Evolutionary conservation across 2,329 filamentous ascomycete species (phyloP).

Genomic region (Phaeomoniella chlamydospora): DNA sequence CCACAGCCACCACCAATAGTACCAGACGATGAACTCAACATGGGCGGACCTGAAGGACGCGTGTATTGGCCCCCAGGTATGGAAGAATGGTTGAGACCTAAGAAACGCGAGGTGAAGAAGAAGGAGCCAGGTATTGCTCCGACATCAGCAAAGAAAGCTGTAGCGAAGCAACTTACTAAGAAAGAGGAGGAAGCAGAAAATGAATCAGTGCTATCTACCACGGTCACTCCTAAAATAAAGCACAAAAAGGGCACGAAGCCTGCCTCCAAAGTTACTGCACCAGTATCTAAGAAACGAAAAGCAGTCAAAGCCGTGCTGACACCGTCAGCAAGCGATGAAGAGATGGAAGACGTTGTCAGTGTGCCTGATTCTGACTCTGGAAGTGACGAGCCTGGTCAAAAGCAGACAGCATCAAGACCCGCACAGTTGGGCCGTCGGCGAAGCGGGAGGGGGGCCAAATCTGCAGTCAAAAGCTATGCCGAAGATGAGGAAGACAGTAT

Average conservation of each 20-base stretch:
- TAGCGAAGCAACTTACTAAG: background rate
- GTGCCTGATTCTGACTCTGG: slow-evolving; percentile 25
- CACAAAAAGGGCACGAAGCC: slow-evolving; percentile 15
- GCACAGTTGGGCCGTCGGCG: slow-evolving; percentile 4
- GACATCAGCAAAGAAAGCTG: slow-evolving; percentile 11
- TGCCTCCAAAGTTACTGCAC: slow-evolving; percentile 15
- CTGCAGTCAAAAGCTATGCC: slow-evolving; percentile 9
- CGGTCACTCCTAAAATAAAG: background rate
- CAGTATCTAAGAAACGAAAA: slow-evolving; percentile 12
- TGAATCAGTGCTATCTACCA: background rate
- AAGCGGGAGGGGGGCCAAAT: slow-evolving; percentile 8
- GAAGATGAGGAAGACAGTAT: slow-evolving; percentile 5
- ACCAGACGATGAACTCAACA: slow-evolving; percentile 56
- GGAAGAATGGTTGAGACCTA: slow-evolving; percentile 78
- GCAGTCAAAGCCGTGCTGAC: background rate
- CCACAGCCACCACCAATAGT: slow-evolving; percentile 33
- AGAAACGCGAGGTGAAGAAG: slow-evolving; percentile 53
- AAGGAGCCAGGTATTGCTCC: slow-evolving; percentile 24
- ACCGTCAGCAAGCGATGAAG: slow-evolving; percentile 9
- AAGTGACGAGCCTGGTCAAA: slow-evolving; percentile 3
- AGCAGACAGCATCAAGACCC: background rate
- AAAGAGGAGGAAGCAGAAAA: background rate
- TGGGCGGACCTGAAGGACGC: slow-evolving; percentile 69
- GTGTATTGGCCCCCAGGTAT: slow-evolving; percentile 86
- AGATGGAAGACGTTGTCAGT: slow-evolving; percentile 16